A percentile compares a stretch with the other conserved stretches of the same genome.
Evolutionary conservation across 148 eudicot genomes (phyloP).

Genomic region (Fagopyrum esculentum): DNA sequence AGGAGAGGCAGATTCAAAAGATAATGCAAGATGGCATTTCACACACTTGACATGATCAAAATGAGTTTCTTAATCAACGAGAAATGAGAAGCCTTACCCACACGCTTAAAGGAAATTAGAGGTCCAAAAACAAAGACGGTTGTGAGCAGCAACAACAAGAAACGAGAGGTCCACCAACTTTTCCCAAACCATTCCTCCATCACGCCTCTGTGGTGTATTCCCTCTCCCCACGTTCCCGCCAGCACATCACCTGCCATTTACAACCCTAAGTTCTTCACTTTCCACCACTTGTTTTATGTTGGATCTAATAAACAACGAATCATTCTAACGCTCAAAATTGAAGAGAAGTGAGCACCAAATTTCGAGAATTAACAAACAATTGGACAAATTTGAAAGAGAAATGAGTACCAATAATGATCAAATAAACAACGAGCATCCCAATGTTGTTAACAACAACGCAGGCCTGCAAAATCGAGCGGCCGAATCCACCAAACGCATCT

Average conservation of each 20-base stretch:
- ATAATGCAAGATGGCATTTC: not conserved
- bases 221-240: conserved; percentile 64
- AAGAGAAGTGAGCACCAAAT: not conserved
- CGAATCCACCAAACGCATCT: conserved; percentile 66
- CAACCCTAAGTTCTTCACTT: conserved; percentile 4
- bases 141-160: conserved; percentile 49
- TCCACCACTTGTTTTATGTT: not conserved
- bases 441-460: conserved; percentile 62
- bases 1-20: not conserved
- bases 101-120: conserved; percentile 66
- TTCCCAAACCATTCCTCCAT: conserved; percentile 83
- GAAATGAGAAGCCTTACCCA: conserved; percentile 33
- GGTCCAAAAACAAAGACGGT: conserved; percentile 60
- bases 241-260: conserved; percentile 65
- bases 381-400: not conserved
- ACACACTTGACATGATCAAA: not conserved
- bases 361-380: not conserved
- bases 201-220: conserved; percentile 64
- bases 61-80: not conserved
- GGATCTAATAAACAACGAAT: not conserved
- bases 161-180: conserved; percentile 66
- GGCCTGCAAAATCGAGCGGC: conserved; percentile 48
- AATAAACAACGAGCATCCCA: conserved; percentile 58
- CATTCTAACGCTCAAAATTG: not conserved
- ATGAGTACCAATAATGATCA: conserved; percentile 65